Evolutionary conservation across 2,329 filamentous ascomycete species (phyloP).

Genomic region (Hymenoscyphus linearis): DNA sequence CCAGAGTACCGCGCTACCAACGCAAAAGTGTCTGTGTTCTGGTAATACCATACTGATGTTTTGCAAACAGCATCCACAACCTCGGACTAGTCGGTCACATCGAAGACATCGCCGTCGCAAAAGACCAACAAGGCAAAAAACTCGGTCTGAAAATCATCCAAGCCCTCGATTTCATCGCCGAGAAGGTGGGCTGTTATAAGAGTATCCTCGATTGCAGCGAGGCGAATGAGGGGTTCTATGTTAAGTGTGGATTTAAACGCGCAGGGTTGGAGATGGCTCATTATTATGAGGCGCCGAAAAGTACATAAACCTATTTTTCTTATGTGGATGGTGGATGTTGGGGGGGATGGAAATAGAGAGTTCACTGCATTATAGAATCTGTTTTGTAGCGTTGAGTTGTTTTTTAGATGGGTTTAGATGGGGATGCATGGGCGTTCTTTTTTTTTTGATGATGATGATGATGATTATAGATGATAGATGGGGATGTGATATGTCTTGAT

Average conservation of each 20-base stretch:
- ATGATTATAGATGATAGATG: no score
- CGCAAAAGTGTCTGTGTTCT: no score
- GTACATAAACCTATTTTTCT: no score
- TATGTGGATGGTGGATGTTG: background rate
- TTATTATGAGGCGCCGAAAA: slow-evolving; percentile 81
- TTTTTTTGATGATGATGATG: no score
- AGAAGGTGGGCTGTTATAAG: slow-evolving; percentile 92
- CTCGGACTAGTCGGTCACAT: slow-evolving; percentile 87
- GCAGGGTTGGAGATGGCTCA: slow-evolving; percentile 97
- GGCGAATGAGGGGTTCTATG: slow-evolving; percentile 93
- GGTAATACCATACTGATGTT: background rate
- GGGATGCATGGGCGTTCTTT: no score
- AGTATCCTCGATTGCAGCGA: slow-evolving; percentile 95
- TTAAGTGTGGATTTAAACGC: slow-evolving; percentile 92
- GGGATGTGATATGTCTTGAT: no score
- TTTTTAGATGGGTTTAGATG: background rate
- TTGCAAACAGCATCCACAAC: slow-evolving; percentile 60
- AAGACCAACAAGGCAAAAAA: slow-evolving; percentile 96
- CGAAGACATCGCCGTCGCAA: slow-evolving; percentile 81
- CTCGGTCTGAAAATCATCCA: slow-evolving; percentile 88
- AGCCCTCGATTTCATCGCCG: slow-evolving; percentile 80
- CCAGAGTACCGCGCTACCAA: no score
- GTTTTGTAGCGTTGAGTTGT: slow-evolving; percentile 2
- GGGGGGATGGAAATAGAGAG: background rate
- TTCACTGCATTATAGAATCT: slow-evolving; percentile 13